Evolutionary conservation across 2,329 filamentous ascomycete species (phyloP), one percentile per base, ranked within the genome.

Genomic region (Aaosphaeria arxii): DNA sequence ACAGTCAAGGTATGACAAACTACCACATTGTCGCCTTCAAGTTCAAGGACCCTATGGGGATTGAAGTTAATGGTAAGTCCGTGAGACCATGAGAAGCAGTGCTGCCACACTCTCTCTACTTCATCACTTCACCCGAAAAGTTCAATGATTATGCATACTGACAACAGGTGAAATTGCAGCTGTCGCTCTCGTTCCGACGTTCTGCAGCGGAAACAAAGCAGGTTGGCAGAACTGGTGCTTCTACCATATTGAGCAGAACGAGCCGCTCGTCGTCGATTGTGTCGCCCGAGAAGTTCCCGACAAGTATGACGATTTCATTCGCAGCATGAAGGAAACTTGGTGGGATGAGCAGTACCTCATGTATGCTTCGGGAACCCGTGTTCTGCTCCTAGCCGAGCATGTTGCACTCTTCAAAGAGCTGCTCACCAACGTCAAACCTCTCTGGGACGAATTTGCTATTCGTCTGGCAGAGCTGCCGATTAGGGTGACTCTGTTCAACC

Each of bases 401-500:
- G 9, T 36, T 9, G 33, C 7, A 9, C 33, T 36, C 9, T 36
- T 36, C n/a, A n/a, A 9, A 9, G 33, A 9, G n/a, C 7, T 36
- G 9, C n/a, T 9, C n/a, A 2, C 9, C 33, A 36, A 36, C 9
- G 36, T 36, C 9, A 47, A 46, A 41, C 48, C 48, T 7, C 32
- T 50, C 5, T 50, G 17, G 6, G 48, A 47, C 36, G 48, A 50
- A 32, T 40, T 30, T 5, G 44, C 33, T 4, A 11, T 39, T 40
- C 13, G 29, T 9, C 2, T 11, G 7, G 41, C 28, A 9, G 17
- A 31, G 9, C 9, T 7, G 4, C 30, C n/a, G 6, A 24, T 35
- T 11, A 33, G 24, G 28, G 11, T 4, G 11, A 7, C n/a, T 38
- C 11, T 43, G 13, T 6, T 17, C 9, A 31, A 29, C 9, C 28